These are phyloP conservation scores for Daldinia loculata DNA, from an alignment of 495 filamentous ascomycete genomes.

Conservation along the genomic window DNA sequence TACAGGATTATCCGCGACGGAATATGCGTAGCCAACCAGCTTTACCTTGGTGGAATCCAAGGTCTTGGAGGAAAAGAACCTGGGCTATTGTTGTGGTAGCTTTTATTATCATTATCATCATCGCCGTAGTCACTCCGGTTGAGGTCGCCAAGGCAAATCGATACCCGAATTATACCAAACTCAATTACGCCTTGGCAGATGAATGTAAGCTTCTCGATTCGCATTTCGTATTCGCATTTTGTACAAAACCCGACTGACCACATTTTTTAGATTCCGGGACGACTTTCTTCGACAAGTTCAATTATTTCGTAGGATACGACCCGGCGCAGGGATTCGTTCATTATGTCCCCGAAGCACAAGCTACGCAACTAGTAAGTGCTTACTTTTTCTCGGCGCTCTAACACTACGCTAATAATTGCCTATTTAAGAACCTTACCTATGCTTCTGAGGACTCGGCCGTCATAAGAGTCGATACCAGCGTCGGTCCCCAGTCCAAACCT, in stretches of 20 bases:
- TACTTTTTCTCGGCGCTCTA: constrained; percentile 38
- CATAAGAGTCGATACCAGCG: constrained; percentile 56
- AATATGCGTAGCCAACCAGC: constrained; percentile 27
- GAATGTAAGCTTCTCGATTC: constrained; percentile 43
- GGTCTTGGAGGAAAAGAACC: constrained; percentile 58
- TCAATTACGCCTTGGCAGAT: constrained; percentile 50
- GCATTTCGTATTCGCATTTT: neutral
- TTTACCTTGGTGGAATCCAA: constrained; percentile 58
- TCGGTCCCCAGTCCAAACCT: constrained; percentile 44
- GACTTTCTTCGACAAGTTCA: constrained; percentile 66
- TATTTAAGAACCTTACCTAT: constrained; percentile 62
- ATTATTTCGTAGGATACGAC: constrained; percentile 49
- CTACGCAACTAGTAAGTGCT: constrained; percentile 40
- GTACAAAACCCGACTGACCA: constrained; percentile 10
- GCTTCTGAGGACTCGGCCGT: constrained; percentile 55
- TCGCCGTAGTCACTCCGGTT: constrained; percentile 60
- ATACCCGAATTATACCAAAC: constrained; percentile 51
- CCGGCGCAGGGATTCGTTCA: constrained; percentile 55
- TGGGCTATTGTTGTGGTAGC: constrained; percentile 53
- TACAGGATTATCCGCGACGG: constrained; percentile 8
- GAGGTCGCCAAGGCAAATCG: constrained; percentile 58
- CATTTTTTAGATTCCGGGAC: constrained; percentile 50
- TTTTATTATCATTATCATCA: constrained; percentile 54
- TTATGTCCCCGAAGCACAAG: constrained; percentile 48
- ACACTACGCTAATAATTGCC: constrained; percentile 55